A percentile compares a stretch with the other conserved stretches of the same genome.
phyloP scores from a whole-genome alignment of 768 basidiomycete species.

The Lactifluus echinatus region DNA sequence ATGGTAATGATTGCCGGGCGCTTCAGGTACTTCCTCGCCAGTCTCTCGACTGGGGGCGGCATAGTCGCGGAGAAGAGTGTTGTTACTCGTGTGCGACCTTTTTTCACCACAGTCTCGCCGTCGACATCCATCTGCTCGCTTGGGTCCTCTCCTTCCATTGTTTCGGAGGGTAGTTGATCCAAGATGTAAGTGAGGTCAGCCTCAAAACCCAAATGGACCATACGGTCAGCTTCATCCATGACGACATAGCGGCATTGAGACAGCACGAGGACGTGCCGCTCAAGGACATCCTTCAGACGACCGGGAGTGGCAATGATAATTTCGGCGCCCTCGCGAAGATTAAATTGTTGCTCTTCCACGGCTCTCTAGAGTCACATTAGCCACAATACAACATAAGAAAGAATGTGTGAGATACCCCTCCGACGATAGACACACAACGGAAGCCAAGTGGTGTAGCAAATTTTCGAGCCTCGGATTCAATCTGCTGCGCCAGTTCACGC shows the following conservation, averaged over 20 bases:
- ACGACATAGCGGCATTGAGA: constrained; percentile 98
- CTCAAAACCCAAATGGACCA: constrained; percentile 98
- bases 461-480: constrained; percentile 85
- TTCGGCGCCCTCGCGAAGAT: constrained; percentile 94
- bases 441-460: constrained; percentile 88
- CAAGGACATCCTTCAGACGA: constrained; percentile 95
- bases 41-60: constrained; percentile 93
- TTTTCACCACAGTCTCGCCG: constrained; percentile 53
- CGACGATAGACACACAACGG: constrained; percentile 95
- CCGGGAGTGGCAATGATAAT: constrained; percentile 99
- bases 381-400: constrained; percentile 9
- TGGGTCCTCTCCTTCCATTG: constrained; percentile 79
- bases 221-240: constrained; percentile 99
- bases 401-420: constrained; percentile 58
- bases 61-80: constrained; percentile 98
- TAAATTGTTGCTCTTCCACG: constrained; percentile 97
- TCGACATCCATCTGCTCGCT: constrained; percentile 75
- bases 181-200: constrained; percentile 89
- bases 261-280: constrained; percentile 90
- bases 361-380: constrained; percentile 47
- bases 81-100: constrained; percentile 82
- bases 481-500: constrained; percentile 97
- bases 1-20: constrained; percentile 95
- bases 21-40: constrained; percentile 89
- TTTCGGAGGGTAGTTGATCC: constrained; percentile 80